phyloP scores from a whole-genome alignment of 2,329 filamentous ascomycete species.

The Nigrospora osmanthi region DNA sequence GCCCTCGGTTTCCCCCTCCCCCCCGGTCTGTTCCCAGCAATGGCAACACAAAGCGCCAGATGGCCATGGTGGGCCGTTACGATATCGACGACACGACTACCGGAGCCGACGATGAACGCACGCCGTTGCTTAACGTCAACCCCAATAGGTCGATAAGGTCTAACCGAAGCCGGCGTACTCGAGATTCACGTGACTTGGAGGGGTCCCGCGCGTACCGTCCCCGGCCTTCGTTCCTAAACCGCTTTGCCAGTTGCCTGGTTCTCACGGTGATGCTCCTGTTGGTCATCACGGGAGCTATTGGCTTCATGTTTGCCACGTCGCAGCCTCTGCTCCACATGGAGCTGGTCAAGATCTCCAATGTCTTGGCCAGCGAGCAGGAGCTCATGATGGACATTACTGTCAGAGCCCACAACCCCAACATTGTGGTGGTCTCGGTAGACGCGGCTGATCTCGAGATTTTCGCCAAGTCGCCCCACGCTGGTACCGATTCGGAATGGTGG shows the following conservation, averaged over 20 bases:
- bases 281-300: slow-evolving; percentile 76
- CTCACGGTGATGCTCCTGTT: slow-evolving; percentile 75
- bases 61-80: slow-evolving; percentile 54
- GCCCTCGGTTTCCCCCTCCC: slow-evolving; percentile 46
- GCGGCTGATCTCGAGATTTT: slow-evolving; percentile 89
- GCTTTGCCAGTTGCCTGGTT: slow-evolving; percentile 80
- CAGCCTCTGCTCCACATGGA: slow-evolving; percentile 76
- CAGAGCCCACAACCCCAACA: slow-evolving; percentile 83
- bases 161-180: slow-evolving; percentile 41
- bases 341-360: slow-evolving; percentile 75
- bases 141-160: slow-evolving; percentile 44
- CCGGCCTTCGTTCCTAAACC: slow-evolving; percentile 55
- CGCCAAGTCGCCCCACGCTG: slow-evolving; percentile 85
- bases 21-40: slow-evolving; percentile 15
- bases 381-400: slow-evolving; percentile 91
- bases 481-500: slow-evolving; percentile 58
- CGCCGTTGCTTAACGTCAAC: slow-evolving; percentile 58
- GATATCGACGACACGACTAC: slow-evolving; percentile 74
- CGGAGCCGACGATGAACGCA: slow-evolving; percentile 79
- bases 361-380: slow-evolving; percentile 89
- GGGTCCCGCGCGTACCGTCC: slow-evolving; percentile 65
- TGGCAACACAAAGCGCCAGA: slow-evolving; percentile 37
- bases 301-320: slow-evolving; percentile 85
- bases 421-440: slow-evolving; percentile 78
- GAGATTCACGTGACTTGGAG: slow-evolving; percentile 48